Conservation (phyloP, 768 basidiomycete species). For the Mycena filopes region DNA sequence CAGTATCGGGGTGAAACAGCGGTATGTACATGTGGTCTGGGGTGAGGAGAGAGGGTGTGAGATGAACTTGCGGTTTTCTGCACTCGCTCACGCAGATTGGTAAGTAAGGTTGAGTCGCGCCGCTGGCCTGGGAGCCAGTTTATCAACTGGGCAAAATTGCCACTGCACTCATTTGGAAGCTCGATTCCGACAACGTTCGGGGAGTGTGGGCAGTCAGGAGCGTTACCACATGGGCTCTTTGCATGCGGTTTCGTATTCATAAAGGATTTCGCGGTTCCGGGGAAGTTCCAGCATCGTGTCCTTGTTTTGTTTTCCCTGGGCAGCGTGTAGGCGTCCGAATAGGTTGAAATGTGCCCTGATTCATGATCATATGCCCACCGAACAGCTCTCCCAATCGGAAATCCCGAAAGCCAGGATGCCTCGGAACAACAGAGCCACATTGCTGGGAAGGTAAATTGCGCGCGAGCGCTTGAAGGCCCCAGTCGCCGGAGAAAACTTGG, state of each 20-base stretch:
- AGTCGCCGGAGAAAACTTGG: slow-evolving; percentile 70
- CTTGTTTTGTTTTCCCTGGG: slow-evolving; percentile 79
- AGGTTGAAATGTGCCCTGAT: slow-evolving; percentile 2
- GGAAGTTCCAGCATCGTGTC: slow-evolving; percentile 73
- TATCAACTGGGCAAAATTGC: slow-evolving; percentile 62
- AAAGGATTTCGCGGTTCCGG: slow-evolving; percentile 63
- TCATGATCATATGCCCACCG: slow-evolving; percentile 48
- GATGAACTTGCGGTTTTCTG: slow-evolving; percentile 57
- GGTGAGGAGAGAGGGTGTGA: slow-evolving; percentile 54
- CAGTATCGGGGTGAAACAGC: slow-evolving; percentile 79
- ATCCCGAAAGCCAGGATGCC: slow-evolving; percentile 64
- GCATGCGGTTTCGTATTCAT: slow-evolving; percentile 53
- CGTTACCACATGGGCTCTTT: slow-evolving; percentile 56
- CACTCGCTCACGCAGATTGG: slow-evolving; percentile 81
- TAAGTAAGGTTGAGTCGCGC: slow-evolving; percentile 64
- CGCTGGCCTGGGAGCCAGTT: slow-evolving; percentile 66
- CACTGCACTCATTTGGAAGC: slow-evolving; percentile 67
- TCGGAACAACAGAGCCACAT: slow-evolving; percentile 54
- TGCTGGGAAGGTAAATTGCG: not conserved
- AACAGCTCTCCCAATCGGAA: slow-evolving; percentile 80
- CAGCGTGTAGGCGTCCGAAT: slow-evolving; percentile 69
- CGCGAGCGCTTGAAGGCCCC: slow-evolving; percentile 45
- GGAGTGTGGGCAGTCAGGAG: slow-evolving; percentile 45
- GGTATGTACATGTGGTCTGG: slow-evolving; percentile 88
- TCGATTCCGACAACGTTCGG: slow-evolving; percentile 69